Conservation (phyloP, 495 filamentous ascomycete genomes). For the Hypoxylon subgilvum region DNA sequence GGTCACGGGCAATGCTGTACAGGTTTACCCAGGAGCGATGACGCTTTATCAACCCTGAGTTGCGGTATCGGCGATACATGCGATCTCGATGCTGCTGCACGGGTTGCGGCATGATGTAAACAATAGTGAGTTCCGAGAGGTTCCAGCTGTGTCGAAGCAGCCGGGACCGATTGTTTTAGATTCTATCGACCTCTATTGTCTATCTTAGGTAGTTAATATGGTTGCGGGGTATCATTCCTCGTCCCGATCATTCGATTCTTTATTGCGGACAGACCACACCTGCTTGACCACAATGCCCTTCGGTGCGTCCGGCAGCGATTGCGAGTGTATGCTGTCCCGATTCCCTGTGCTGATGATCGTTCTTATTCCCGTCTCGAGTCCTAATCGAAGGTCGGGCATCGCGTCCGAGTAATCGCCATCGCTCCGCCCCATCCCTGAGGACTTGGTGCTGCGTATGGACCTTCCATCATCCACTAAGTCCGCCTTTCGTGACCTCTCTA, state of each 20-base stretch:
- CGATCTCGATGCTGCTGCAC: too few species aligned
- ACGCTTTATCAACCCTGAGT: too few species aligned
- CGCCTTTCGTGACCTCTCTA: slow-evolving; percentile 7
- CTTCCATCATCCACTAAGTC: slow-evolving; percentile 20
- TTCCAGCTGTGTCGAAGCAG: too few species aligned
- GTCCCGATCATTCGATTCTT: slow-evolving; percentile 18
- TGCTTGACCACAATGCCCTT: slow-evolving; percentile 37
- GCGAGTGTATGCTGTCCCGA: slow-evolving; percentile 27
- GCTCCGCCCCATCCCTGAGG: slow-evolving; percentile 9
- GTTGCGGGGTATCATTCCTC: slow-evolving; percentile 4
- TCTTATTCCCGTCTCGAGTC: slow-evolving; percentile 31
- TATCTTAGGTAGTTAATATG: too few species aligned
- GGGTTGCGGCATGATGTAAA: too few species aligned
- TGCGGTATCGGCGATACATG: too few species aligned
- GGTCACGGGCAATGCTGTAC: too few species aligned
- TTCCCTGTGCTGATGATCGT: slow-evolving; percentile 34
- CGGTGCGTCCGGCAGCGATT: slow-evolving; percentile 6
- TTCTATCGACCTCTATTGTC: too few species aligned
- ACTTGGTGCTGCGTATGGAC: slow-evolving; percentile 31
- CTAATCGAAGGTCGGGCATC: slow-evolving; percentile 26
- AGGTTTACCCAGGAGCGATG: too few species aligned
- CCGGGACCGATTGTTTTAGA: too few species aligned
- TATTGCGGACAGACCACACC: slow-evolving; percentile 35
- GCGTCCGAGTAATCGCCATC: slow-evolving; percentile 3
- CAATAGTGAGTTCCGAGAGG: too few species aligned